phyloP scores from a whole-genome alignment of 305 asterid species.

The Fraxinus latifolia region DNA sequence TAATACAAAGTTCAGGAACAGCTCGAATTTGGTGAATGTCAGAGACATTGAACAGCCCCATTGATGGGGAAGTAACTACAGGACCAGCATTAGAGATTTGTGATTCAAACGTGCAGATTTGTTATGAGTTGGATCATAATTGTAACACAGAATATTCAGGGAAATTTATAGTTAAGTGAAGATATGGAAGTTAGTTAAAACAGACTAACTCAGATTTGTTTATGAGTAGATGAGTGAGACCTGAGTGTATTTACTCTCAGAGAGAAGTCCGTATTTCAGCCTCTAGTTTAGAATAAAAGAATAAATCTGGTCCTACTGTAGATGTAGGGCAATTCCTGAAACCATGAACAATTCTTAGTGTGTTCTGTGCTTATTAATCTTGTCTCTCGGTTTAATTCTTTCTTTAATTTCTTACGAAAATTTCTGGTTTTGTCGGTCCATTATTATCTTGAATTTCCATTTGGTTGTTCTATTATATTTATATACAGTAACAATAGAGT shows the following conservation, averaged over 20 bases:
- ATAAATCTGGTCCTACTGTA: not conserved
- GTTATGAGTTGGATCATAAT: not conserved
- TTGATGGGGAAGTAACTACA: not conserved
- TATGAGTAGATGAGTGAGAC: not conserved
- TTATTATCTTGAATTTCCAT: not conserved
- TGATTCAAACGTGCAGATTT: not conserved
- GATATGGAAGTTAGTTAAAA: not conserved
- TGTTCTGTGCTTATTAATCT: not conserved
- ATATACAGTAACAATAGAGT: constrained; percentile 5
- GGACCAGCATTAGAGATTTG: not conserved
- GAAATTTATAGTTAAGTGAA: not conserved
- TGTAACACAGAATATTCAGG: not conserved
- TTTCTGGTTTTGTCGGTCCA: not conserved
- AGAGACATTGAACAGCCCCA: not conserved
- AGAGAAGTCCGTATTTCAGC: not conserved
- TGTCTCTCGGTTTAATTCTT: not conserved
- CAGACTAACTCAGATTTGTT: not conserved
- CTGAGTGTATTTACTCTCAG: not conserved
- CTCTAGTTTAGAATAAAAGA: not conserved
- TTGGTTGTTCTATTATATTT: not conserved
- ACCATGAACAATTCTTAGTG: not conserved
- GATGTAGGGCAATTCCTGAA: not conserved
- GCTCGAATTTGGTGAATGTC: not conserved
- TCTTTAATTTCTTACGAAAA: not conserved
- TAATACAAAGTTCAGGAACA: not conserved